These are phyloP conservation scores for Trichoderma hamatum DNA, from an alignment of 2,329 filamentous ascomycete species.

Conservation along the genomic window DNA sequence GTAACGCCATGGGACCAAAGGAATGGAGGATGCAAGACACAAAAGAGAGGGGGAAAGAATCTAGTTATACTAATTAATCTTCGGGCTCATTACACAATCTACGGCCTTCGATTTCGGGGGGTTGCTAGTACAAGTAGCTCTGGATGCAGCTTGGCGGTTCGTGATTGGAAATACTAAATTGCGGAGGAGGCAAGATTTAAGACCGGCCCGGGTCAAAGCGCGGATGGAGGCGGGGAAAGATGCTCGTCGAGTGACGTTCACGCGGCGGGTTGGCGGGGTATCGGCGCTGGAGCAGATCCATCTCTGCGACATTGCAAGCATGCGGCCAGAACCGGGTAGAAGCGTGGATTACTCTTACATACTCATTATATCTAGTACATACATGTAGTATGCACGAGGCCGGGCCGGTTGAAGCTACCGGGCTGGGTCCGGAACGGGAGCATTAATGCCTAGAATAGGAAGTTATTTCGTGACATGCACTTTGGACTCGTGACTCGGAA, in stretches of 20 bases:
- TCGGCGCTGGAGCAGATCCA: background rate
- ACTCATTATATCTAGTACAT: background rate
- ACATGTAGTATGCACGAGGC: background rate
- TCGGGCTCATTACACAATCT: background rate
- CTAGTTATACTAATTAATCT: background rate
- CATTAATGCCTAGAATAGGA: background rate
- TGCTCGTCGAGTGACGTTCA: conserved; percentile 7
- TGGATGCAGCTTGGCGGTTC: background rate
- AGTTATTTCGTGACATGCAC: background rate
- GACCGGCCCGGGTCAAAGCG: conserved; percentile 21
- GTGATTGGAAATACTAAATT: conserved; percentile 25
- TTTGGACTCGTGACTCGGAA: background rate
- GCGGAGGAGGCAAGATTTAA: conserved; percentile 11
- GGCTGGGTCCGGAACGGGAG: conserved; percentile 15
- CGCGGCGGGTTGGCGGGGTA: background rate
- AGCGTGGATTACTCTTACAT: background rate
- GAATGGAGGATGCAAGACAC: background rate
- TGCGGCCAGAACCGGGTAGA: background rate
- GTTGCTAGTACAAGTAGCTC: background rate
- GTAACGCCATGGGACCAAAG: conserved; percentile 36
- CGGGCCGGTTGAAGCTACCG: conserved; percentile 17
- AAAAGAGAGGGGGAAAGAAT: background rate
- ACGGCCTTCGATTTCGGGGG: background rate
- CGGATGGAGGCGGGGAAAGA: conserved; percentile 13
- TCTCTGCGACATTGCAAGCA: background rate